phyloP scores from a whole-genome alignment of 108 stramenopile species.

The Nannochloropsis salina region DNA sequence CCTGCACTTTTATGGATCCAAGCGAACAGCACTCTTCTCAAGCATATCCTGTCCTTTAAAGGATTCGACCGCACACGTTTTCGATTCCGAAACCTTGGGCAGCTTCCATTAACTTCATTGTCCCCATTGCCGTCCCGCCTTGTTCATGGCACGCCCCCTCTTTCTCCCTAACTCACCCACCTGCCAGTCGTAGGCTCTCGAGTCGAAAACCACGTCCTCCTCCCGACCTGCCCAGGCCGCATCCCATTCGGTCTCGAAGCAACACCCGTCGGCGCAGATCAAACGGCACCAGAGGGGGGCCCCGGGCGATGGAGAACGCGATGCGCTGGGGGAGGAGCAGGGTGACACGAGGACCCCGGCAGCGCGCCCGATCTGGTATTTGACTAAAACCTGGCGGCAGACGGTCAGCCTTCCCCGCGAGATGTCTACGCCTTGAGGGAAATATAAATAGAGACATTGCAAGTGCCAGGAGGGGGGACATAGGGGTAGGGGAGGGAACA shows the following conservation, averaged over 20 bases:
- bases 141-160: not conserved
- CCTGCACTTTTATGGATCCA: too few relatives aligned
- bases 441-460: not conserved
- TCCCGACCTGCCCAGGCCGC: not conserved
- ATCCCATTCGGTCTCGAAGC: not conserved
- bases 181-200: not conserved
- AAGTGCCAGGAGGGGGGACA: not conserved
- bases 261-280: not conserved
- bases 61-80: too few relatives aligned
- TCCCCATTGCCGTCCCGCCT: not conserved
- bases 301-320: not conserved
- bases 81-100: too few relatives aligned
- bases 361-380: not conserved
- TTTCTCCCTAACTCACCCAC: not conserved
- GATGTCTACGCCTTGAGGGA: not conserved
- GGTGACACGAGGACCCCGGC: not conserved
- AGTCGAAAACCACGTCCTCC: not conserved
- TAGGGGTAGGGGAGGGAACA: not conserved
- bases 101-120: not conserved
- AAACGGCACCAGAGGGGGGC: not conserved
- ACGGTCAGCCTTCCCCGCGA: not conserved
- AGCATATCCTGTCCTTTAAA: not conserved
- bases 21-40: not conserved
- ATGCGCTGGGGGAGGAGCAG: not conserved
- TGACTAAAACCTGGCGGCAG: not conserved